Conservation (phyloP, 495 filamentous ascomycete genomes). For the Amorphotheca resinae region DNA sequence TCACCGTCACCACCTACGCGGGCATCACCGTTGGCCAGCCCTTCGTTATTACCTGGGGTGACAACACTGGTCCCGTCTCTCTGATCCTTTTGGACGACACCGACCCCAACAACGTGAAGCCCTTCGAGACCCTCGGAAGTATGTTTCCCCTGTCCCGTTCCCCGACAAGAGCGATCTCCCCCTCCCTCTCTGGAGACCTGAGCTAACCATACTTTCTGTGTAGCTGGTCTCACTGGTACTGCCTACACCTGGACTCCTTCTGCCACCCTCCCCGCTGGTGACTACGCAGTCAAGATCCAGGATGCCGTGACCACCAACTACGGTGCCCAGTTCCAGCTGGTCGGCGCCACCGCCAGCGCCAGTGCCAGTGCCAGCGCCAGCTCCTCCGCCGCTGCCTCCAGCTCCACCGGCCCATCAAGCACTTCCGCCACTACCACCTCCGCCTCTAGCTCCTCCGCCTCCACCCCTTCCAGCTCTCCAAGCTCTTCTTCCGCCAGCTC, state of each 20-base stretch:
- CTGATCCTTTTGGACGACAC: constrained; percentile 8
- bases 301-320: constrained; percentile 9
- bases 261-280: constrained; percentile 5
- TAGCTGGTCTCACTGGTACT: constrained; percentile 7
- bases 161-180: no score
- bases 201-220: no score
- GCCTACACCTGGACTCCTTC: constrained; percentile 7
- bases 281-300: constrained; percentile 12
- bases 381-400: constrained; percentile 3
- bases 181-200: no score
- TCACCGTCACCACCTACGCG: constrained; percentile 10
- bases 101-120: not conserved
- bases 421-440: not conserved
- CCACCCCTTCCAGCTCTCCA: not conserved
- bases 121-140: constrained; percentile 7
- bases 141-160: not conserved
- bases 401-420: not conserved
- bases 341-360: not conserved
- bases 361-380: not conserved
- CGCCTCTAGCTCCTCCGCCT: constrained; percentile 1
- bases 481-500: not conserved
- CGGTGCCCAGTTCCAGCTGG: constrained; percentile 9
- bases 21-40: constrained; percentile 3
- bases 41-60: constrained; percentile 13
- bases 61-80: constrained; percentile 6